A percentile compares a stretch with the other conserved stretches of the same genome.
phyloP scores from a whole-genome alignment of 108 stramenopile species.

The Seminavis robusta region DNA sequence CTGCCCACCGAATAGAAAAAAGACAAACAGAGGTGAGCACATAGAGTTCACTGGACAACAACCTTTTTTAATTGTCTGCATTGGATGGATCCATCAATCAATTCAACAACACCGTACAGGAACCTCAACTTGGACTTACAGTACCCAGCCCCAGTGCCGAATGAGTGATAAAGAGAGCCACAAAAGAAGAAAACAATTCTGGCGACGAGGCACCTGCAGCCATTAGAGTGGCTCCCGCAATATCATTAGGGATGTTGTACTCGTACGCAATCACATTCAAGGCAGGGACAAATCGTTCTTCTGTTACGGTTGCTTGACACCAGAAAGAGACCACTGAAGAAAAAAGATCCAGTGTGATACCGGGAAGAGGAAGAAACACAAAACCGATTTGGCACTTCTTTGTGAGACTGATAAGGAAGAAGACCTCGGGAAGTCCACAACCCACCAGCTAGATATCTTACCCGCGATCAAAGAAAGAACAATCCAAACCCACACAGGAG shows the following conservation, averaged over 20 bases:
- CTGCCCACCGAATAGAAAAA: conserved; percentile 8
- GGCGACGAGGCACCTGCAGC: conserved; percentile 81
- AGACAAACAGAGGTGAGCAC: background rate
- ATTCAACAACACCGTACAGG: background rate
- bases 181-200: conserved; percentile 57
- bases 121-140: conserved; percentile 23
- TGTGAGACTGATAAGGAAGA: too few relatives aligned
- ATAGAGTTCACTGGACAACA: too few relatives aligned
- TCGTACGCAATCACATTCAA: conserved; percentile 74
- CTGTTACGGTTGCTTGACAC: conserved; percentile 68
- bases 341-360: too few relatives aligned
- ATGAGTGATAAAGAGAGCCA: conserved; percentile 79
- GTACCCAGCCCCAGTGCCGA: conserved; percentile 81
- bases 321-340: conserved; percentile 60
- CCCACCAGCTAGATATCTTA: too few relatives aligned
- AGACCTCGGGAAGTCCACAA: too few relatives aligned
- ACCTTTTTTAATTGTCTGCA: too few relatives aligned
- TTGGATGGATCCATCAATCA: too few relatives aligned
- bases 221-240: conserved; percentile 84
- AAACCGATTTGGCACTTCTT: too few relatives aligned
- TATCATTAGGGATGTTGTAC: conserved; percentile 64
- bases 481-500: background rate
- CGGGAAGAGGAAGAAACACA: too few relatives aligned
- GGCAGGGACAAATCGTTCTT: conserved; percentile 79
- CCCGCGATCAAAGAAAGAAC: background rate